Evolutionary conservation across 2,329 filamentous ascomycete species (phyloP), one percentile per base, ranked within the genome.

Genomic region (Penicillium sp.): DNA sequence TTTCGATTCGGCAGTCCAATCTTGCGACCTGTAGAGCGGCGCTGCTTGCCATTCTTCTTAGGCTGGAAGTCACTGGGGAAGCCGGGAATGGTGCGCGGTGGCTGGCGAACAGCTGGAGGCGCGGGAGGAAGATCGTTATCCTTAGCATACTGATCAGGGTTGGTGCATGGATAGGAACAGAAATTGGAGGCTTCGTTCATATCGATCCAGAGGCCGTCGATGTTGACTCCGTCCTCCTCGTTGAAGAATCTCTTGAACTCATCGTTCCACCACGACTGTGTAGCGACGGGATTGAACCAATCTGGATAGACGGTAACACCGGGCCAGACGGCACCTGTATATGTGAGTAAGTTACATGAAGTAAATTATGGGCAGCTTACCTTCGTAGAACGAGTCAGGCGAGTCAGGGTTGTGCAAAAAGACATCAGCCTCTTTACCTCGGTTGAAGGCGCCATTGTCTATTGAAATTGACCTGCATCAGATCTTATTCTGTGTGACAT

Each of bases 191-290:
- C 77, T 63, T 85, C 81, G 53, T 84, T 85, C 81, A 87, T 83
- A 61, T 90, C 87, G 59, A 89, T 89, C 86, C 88, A 92, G 1
- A 93, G 75, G 1, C 82, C 89, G 56, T 93, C 89, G 45, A 93
- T 86, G 58, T 92, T 83, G 15, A 93, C 78, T 28, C 88, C 89
- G 2, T 73, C 78, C 0, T 84, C 75, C 0, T 80, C 70, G 54
- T 79, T 70, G 72, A 92, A 91, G 74, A 89, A 89, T 1, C 65
- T 68, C 0, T 66, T 69, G 60, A 93, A 86, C 65, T 92, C 81
- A 4, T 78, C 76, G 58, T 84, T 84, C 89, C 89, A 93, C 70
- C 85, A 94, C 1, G 72, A 64, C 44, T 84, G 79, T 1, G 84
- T 38, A 7, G 15, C 82, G 47, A 83, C 83, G 7, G 80, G 78